These are phyloP conservation scores for Calonectria naviculata DNA, from an alignment of 2,329 filamentous ascomycete species.

Conservation along the genomic window DNA sequence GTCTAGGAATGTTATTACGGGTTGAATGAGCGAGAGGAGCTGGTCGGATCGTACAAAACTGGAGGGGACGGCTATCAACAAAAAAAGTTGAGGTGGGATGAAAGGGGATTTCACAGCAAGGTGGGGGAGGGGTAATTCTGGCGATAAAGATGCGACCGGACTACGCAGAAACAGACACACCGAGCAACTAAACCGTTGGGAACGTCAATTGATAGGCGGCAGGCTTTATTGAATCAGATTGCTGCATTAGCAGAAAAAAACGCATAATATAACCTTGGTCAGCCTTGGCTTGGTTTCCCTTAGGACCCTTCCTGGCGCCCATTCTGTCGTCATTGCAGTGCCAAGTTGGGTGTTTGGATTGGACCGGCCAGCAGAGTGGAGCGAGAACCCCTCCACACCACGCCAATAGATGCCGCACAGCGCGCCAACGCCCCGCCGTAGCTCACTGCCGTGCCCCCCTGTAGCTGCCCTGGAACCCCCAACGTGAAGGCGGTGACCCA, in stretches of 20 bases:
- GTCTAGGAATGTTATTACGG: background rate
- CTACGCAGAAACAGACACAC: slow-evolving; percentile 31
- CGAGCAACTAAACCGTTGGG: slow-evolving; percentile 15
- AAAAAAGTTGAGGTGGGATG: slow-evolving; percentile 4
- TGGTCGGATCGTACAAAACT: background rate
- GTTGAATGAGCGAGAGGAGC: slow-evolving; percentile 4
- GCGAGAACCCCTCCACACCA: slow-evolving; percentile 24
- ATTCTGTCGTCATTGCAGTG: slow-evolving; percentile 21
- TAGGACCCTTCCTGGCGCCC: slow-evolving; percentile 15
- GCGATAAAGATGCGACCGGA: slow-evolving; percentile 24
- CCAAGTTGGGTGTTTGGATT: slow-evolving; percentile 12
- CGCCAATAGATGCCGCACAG: slow-evolving; percentile 4
- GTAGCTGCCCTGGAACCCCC: slow-evolving; percentile 13
- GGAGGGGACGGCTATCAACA: background rate
- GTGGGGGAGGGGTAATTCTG: slow-evolving; percentile 41
- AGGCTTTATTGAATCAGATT: background rate
- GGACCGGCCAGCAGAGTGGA: slow-evolving; percentile 10
- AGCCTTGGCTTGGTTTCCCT: slow-evolving; percentile 11
- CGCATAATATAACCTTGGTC: slow-evolving; percentile 20
- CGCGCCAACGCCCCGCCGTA: slow-evolving; percentile 4
- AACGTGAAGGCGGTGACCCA: slow-evolving; percentile 33
- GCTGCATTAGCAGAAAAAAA: slow-evolving; percentile 21
- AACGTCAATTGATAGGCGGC: slow-evolving; percentile 34
- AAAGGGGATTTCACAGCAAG: slow-evolving; percentile 18
- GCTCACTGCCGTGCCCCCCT: slow-evolving; percentile 12